Evolutionary conservation across 2,329 filamentous ascomycete genomes (phyloP).

Genomic region (Ophiostoma sp.): DNA sequence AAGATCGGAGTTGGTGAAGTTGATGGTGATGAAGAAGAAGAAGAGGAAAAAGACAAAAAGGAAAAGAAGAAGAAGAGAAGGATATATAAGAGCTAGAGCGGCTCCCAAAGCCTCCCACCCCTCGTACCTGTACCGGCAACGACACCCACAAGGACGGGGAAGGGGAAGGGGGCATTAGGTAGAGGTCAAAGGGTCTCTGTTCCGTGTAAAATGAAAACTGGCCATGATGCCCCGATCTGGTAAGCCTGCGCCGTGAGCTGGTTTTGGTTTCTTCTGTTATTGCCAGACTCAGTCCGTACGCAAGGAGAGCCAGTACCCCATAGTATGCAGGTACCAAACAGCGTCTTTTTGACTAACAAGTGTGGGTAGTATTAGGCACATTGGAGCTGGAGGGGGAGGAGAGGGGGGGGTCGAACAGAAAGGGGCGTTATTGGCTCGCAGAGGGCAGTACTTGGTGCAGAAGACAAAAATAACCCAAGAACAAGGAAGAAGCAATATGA

Average conservation of each 20-base stretch:
- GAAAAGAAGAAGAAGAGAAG: constrained; percentile 5
- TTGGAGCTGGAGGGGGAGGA: background rate
- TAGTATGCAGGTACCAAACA: constrained; percentile 15
- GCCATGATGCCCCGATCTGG: constrained; percentile 15
- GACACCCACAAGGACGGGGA: background rate
- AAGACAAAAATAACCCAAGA: background rate
- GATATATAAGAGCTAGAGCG: background rate
- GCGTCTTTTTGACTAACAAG: constrained; percentile 12
- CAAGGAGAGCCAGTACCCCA: background rate
- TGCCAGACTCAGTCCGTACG: no score
- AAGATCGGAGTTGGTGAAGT: constrained; percentile 5
- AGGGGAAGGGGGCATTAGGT: background rate
- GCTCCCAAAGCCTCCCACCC: background rate
- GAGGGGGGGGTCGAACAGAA: background rate
- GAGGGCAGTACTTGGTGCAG: background rate
- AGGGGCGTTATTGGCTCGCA: background rate
- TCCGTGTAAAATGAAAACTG: constrained; percentile 17
- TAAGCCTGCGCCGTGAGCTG: constrained; percentile 5
- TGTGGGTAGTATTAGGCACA: constrained; percentile 19
- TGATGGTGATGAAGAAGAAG: constrained; percentile 8
- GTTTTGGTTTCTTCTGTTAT: no score
- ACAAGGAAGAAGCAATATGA: background rate
- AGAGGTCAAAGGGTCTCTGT: background rate
- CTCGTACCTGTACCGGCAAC: background rate
- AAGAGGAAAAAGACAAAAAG: constrained; percentile 6